Conservation (phyloP, 345 rosid genomes). For the Salix purpurea region DNA sequence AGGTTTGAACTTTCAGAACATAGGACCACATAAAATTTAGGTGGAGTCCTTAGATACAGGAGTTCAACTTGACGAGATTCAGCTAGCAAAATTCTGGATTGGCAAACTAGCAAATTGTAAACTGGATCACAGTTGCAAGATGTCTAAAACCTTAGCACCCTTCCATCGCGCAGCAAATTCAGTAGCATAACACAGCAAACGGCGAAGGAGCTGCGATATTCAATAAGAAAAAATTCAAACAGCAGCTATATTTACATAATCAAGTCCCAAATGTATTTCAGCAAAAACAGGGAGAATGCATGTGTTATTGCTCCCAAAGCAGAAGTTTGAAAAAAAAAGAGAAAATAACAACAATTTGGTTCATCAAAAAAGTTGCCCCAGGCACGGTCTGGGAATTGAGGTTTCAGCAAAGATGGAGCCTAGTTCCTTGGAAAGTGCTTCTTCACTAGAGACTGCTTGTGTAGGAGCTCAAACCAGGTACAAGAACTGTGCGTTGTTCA, state of each 20-base stretch:
- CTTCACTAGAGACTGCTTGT: background rate
- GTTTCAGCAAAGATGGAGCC: constrained; percentile 9
- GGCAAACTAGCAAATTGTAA: too few relatives aligned
- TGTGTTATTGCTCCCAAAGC: background rate
- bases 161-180: background rate
- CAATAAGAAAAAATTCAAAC: background rate
- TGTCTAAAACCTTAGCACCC: background rate
- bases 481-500: constrained; percentile 12
- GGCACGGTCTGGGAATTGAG: background rate
- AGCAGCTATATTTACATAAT: background rate
- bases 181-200: background rate
- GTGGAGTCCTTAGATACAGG: too few relatives aligned
- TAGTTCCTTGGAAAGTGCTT: constrained; percentile 12
- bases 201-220: background rate
- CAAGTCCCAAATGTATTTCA: background rate
- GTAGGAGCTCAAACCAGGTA: constrained; percentile 16
- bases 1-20: too few relatives aligned
- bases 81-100: too few relatives aligned
- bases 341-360: background rate
- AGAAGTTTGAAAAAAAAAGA: background rate
- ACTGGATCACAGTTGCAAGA: background rate
- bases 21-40: too few relatives aligned
- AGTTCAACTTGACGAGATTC: too few relatives aligned
- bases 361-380: constrained; percentile 3
- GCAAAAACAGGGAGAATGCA: background rate